Evolutionary conservation across 2,329 filamentous ascomycete genomes (phyloP), one percentile per base, ranked within the genome.

Genomic region (Hymenoscyphus infarciens): DNA sequence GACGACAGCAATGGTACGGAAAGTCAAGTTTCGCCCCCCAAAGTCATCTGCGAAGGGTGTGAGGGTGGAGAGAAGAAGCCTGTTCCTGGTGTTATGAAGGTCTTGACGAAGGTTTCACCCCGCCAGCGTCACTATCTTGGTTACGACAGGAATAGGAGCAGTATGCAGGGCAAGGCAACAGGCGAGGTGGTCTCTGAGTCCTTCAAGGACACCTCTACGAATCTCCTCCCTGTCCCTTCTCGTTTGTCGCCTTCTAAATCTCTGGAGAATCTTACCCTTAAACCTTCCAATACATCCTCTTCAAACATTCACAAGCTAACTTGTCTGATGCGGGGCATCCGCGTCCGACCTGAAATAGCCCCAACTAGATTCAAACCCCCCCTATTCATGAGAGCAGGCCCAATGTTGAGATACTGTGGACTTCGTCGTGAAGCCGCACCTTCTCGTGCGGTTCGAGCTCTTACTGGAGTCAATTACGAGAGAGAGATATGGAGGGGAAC

Each of bases 401-500:
- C 95, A 5, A 79, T 99, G 25, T 79, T 99, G 66, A 87, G 95
- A 64, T 99, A 96, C 74, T 94, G 89, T 61, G 95, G 96, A 22
- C 86, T 97, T 52, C 86, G 88, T 49, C 81, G 81, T 45, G 85
- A 96, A 76, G 72, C 74, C 31, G 73, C 77, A 35, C 75, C 74
- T 33, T 74, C 72, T 61, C 75, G 74, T 74, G 68, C 74, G 72
- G 66, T 52, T 64, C 72, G 67, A 69, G 76, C 66, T 69, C 49
- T 60, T 38, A 67, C 54, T 70, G 74, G 59, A 67, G 75, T 63
- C 11, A 69, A 74, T 16, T 15, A 56, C 33, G 87, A 91, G 53
- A 84, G 86, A 59, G 91, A 97, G 70, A 87, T 94, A 22, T 99
- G 95, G 95, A 86, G 93, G 74, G 95, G 95, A 5, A 96, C 87